These are phyloP conservation scores for Rosa rugosa DNA, from an alignment of 306 rosid genomes.

Conservation along the genomic window DNA sequence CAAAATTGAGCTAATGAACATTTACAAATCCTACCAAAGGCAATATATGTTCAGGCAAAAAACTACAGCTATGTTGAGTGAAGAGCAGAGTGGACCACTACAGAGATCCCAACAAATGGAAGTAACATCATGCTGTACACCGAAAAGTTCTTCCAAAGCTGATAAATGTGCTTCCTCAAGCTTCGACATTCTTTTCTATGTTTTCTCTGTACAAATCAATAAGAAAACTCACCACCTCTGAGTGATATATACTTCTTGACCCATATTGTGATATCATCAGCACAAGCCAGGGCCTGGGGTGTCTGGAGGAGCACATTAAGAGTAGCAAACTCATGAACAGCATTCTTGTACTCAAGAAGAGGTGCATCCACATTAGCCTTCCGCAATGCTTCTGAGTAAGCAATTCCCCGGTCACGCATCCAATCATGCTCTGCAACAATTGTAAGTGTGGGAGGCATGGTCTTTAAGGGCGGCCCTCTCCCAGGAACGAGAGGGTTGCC, in stretches of 20 bases:
- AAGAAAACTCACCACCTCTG: slow-evolving; percentile 37
- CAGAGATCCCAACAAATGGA: background rate
- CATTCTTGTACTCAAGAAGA: slow-evolving; percentile 28
- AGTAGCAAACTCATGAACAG: slow-evolving; percentile 41
- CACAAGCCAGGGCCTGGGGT: slow-evolving; percentile 34
- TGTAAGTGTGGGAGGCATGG: slow-evolving; percentile 82
- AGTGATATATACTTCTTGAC: slow-evolving; percentile 35
- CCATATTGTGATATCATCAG: slow-evolving; percentile 36
- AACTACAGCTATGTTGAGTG: background rate
- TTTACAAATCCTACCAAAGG: slow-evolving; percentile 2
- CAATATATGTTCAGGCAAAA: background rate
- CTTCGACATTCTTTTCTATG: background rate
- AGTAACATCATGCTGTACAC: slow-evolving; percentile 5
- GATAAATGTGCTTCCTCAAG: slow-evolving; percentile 6
- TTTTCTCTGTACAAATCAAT: slow-evolving; percentile 15
- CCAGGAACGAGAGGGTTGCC: slow-evolving; percentile 74
- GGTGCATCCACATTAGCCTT: slow-evolving; percentile 35
- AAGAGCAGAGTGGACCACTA: background rate
- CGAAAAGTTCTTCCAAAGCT: background rate
- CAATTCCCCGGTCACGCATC: slow-evolving; percentile 91
- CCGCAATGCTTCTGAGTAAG: slow-evolving; percentile 43
- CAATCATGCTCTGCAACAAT: slow-evolving; percentile 88
- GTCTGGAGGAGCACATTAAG: slow-evolving; percentile 35
- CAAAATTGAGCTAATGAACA: background rate
- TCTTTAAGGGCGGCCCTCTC: slow-evolving; percentile 60